These are phyloP conservation scores for Boeremia lycopersici DNA, from an alignment of 2,329 filamentous ascomycete genomes.

Conservation along the genomic window DNA sequence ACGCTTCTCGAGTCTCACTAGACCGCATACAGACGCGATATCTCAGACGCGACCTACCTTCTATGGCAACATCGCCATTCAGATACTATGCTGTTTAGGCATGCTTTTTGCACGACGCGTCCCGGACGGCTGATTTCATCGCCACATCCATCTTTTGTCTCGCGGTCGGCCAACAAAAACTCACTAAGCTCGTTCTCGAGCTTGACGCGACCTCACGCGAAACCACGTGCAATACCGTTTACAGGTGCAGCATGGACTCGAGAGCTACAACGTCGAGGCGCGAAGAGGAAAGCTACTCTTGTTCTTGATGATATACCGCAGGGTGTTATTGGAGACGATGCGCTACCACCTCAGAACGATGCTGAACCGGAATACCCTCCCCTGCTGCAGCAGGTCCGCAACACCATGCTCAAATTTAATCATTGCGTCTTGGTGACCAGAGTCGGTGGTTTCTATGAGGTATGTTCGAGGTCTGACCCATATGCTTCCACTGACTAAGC, in stretches of 20 bases:
- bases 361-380: constrained; percentile 73
- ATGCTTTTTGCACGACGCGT: constrained; percentile 16
- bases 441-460: constrained; percentile 94
- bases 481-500: constrained; percentile 16
- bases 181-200: constrained; percentile 8
- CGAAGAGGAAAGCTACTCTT: constrained; percentile 49
- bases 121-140: neutral
- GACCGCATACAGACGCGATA: constrained; percentile 27
- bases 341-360: constrained; percentile 51
- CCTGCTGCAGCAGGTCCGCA: constrained; percentile 84
- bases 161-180: constrained; percentile 1
- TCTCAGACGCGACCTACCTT: constrained; percentile 8
- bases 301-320: constrained; percentile 58
- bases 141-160: neutral
- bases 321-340: constrained; percentile 56
- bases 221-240: constrained; percentile 32
- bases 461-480: constrained; percentile 31
- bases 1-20: constrained; percentile 20
- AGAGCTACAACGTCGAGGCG: constrained; percentile 40
- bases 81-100: constrained; percentile 29
- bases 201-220: constrained; percentile 35
- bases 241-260: constrained; percentile 21
- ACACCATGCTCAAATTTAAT: constrained; percentile 87
- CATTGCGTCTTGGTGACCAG: constrained; percentile 91
- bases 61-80: neutral